Evolutionary conservation across 202 grass and related monocot species (phyloP), one percentile per base, ranked within the genome.

Genomic region (Cymbopogon flexuosus): DNA sequence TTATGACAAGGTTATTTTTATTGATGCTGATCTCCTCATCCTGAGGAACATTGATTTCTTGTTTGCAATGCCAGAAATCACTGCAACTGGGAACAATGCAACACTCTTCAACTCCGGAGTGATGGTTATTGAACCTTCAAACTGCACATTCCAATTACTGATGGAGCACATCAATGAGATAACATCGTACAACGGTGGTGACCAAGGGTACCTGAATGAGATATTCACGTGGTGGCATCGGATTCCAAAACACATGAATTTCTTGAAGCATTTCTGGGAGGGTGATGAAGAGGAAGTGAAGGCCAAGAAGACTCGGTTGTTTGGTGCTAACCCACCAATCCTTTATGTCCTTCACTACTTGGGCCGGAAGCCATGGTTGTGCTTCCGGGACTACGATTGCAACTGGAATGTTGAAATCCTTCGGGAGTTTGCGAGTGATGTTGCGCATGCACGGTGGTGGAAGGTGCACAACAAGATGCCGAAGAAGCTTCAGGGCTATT

Each of bases 141-240:
- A 94, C 82, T 97, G 91, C 89, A 97, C 94, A 3, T 97, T 97
- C 80, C 77, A 87, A 74, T 70, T 97, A 79, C 74, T 97, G 41
- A 97, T 97, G 91, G 86, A 92, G 16, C 91, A 94, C 65, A 97
- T 97, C 76, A 88, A 94, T 33, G 94, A 97, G 78, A 97, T 97
- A 56, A 86, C 86, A 18, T 97, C 94, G 0, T 97, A 97, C 68
- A 97, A 97, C 10, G 94, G 94, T 12, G 94, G 94, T 4, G 91
- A 97, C 34, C 94, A 97, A 71, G 94, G 94, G 3, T 97, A 97
- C 36, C 56, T 97, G 70, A 97, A 97, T 30, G 94, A 94, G 88
- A 92, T 97, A 74, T 97, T 97, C 80, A 97, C 94, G 22, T 94
- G 94, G 94, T 97, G 91, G 94, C 94, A 97, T 47, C 80, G 94